Base-by-base conservation (phyloP, 2,329 filamentous ascomycete genomes). In the Escovopsis sp. region DNA sequence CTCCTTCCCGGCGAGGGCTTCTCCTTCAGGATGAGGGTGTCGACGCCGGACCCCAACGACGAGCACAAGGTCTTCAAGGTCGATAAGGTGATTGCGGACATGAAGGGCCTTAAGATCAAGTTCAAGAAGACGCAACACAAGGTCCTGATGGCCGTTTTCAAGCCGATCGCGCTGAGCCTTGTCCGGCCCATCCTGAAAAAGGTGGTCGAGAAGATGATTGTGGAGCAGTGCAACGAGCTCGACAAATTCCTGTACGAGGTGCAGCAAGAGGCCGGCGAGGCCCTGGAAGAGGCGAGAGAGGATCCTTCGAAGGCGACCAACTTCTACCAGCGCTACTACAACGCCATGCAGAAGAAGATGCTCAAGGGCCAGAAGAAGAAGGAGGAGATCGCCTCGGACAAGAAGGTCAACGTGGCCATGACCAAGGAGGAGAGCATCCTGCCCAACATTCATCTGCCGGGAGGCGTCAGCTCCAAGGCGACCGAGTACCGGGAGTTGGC, bases 81-180 rank as follows among this genome's bases (percentile, higher is more conserved):
- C 46, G 86, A 94, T 56, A 88, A 83, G 61, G 82, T 94, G 3
- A 71, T 83, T 34, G 84, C 94, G 15, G 79, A 85, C 52, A 76
- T 94, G 51, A 83, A 84, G 64, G 61, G 88, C 55, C 71, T 95
- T 44, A 75, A 82, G 51, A 79, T 98, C 66, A 94, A 94, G 68
- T 62, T 98, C 50, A 87, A 88, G 72, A 78, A 94, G 70, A 95
- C 88, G 40, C 93, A 81, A 61, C 88, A 96, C 74, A 98, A 95
- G 74, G 56, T 91, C 11, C 71, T 96, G 16, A 94, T 96, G 61
- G 68, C 67, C 42, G 58, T 95, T 32, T 81, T 89, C 70, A 95
- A 95, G 72, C 85, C 88, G 5, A 58, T 96, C 24, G 71, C 94
- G 50, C 72, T 95, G 57, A 86, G 81, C 64, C 76, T 87, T 25